Base-by-base conservation (phyloP, 2,329 filamentous ascomycete genomes). In the Diaporthe humulicola region DNA sequence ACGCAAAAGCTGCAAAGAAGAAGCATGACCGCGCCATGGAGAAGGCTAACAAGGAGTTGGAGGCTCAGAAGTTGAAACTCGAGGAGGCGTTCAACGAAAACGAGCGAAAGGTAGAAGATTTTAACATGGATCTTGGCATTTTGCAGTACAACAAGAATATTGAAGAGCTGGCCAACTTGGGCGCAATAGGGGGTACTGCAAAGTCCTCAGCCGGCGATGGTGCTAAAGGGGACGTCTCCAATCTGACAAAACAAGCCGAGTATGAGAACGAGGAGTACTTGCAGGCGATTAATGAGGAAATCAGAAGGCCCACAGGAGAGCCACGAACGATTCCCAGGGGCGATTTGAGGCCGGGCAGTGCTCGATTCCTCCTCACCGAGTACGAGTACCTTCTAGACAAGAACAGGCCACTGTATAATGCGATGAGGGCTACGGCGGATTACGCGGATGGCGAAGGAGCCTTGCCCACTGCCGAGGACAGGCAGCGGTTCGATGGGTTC, bases 341-440 rank as follows among this genome's bases (percentile, higher is more conserved):
- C 5, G 28, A 52, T 15, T 5, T 9, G 4, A 54, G 5, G 48
- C 64, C 48, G 2, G 48, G 64, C 9, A 40, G n/a, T 9, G 64
- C 64, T 19, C 64, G 48, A 6, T 54, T 54, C 15, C 64, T 69
- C n/a, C 48, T 69, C 5, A 48, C 64, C 33, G 15, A 54, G 64
- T 40, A 10, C n/a, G 48, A 40, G 48, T 69, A 54, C 15, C 48
- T 69, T n/a, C 48, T 69, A 17, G 33, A 69, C 25, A 69, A 69
- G 33, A 28, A 4, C 2, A 40, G 45, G 8, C 33, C 22, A 19
- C 14, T 69, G 45, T 54, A 69, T 22, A 5, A 38, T 1, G 64
- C 64, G 7, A 5, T 69, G 15, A 33, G 48, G n/a, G n/a, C 22
- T 14, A 25, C 22, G 33, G 45, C 64, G 33, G 19, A 69, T 33